These are phyloP conservation scores for Venturiaceae sp. DNA, from an alignment of 2,329 filamentous ascomycete species.

Conservation along the genomic window DNA sequence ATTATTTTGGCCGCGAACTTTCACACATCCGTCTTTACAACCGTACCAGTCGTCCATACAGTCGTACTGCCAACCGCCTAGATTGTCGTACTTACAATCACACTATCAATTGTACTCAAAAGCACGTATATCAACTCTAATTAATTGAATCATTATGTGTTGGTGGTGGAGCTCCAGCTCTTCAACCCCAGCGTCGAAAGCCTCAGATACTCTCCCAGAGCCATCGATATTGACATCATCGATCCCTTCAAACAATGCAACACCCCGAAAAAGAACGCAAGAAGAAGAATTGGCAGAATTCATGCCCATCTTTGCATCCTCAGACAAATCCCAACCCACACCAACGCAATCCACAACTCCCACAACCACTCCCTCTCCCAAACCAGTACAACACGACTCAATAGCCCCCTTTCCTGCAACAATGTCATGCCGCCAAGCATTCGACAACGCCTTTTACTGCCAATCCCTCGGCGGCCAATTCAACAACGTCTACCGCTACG, in stretches of 20 bases:
- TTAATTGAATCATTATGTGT: neutral
- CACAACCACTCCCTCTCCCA: neutral
- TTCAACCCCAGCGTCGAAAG: neutral
- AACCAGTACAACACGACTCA: neutral
- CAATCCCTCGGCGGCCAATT: constrained; percentile 86
- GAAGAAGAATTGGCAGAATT: constrained; percentile 4
- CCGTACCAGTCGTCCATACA: too few species aligned
- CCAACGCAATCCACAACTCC: neutral
- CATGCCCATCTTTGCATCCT: constrained; percentile 4
- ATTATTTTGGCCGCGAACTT: too few species aligned
- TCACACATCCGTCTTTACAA: too few species aligned
- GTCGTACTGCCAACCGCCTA: too few species aligned
- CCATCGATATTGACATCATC: neutral
- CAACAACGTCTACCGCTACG: constrained; percentile 83
- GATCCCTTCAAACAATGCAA: neutral
- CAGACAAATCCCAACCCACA: neutral
- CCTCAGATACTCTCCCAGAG: neutral
- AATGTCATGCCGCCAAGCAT: constrained; percentile 84
- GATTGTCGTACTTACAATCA: too few species aligned
- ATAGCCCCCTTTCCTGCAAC: constrained; percentile 21
- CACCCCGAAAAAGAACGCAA: neutral
- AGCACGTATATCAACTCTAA: too few species aligned
- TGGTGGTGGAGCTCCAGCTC: neutral
- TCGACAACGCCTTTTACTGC: constrained; percentile 92
- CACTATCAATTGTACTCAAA: too few species aligned